Evolutionary conservation across 768 basidiomycete species (phyloP).

Genomic region (Boletus huronensis): DNA sequence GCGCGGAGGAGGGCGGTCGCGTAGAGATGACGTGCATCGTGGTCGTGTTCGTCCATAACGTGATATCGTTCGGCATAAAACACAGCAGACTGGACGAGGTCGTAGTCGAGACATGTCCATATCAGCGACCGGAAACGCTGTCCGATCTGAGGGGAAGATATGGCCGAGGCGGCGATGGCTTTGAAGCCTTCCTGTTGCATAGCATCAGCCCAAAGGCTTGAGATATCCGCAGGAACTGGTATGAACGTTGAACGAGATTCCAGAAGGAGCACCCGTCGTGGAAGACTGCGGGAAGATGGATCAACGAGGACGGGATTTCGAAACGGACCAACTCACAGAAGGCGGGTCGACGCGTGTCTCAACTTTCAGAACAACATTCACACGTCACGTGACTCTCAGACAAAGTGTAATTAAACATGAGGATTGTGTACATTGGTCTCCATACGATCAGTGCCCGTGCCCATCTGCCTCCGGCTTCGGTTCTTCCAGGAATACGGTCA

Average conservation of each 20-base stretch:
- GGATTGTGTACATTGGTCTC: slow-evolving; percentile 11
- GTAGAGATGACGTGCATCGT: slow-evolving; percentile 83
- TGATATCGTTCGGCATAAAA: slow-evolving; percentile 89
- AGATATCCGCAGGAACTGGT: slow-evolving; percentile 19
- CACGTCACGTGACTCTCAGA: slow-evolving; percentile 29
- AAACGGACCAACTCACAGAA: slow-evolving; percentile 14
- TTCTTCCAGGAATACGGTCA: slow-evolving; percentile 43
- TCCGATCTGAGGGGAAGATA: slow-evolving; percentile 54
- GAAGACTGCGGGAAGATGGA: slow-evolving; percentile 2
- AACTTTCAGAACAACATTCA: slow-evolving; percentile 15
- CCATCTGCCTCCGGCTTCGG: slow-evolving; percentile 67
- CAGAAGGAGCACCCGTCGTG: slow-evolving; percentile 10
- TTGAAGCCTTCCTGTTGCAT: slow-evolving; percentile 56
- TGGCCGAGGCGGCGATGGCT: slow-evolving; percentile 32
- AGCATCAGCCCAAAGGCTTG: slow-evolving; percentile 34
- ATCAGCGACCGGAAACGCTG: slow-evolving; percentile 70
- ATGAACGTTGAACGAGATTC: slow-evolving; percentile 13
- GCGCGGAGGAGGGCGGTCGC: slow-evolving; percentile 70
- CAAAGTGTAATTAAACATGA: slow-evolving; percentile 1
- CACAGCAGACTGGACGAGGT: slow-evolving; percentile 73
- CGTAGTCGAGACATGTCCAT: slow-evolving; percentile 82
- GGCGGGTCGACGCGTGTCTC: slow-evolving; percentile 20
- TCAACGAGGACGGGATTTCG: slow-evolving; percentile 18
- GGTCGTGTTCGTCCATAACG: slow-evolving; percentile 63
- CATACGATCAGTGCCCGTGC: slow-evolving; percentile 60